These are phyloP conservation scores for Cucumis hystrix DNA, from an alignment of 306 rosid genomes.

Conservation along the genomic window DNA sequence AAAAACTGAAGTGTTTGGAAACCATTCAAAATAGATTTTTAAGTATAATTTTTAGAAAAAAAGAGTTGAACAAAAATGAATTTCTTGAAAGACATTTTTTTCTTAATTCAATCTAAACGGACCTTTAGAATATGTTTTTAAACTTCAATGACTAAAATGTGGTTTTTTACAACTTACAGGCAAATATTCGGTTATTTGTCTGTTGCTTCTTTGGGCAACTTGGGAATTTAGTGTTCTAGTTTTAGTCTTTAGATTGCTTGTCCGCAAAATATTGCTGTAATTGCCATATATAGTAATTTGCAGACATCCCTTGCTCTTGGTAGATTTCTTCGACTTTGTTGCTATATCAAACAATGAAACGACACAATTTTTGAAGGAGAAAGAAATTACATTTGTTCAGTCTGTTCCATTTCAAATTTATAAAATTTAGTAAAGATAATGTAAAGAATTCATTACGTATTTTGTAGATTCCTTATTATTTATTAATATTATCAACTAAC, in stretches of 20 bases:
- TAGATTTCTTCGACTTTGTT: neutral
- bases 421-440: neutral
- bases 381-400: neutral
- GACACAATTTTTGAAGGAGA: neutral
- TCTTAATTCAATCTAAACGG: too few species aligned
- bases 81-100: too few species aligned
- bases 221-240: neutral
- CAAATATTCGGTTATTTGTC: neutral
- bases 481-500: neutral
- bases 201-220: neutral
- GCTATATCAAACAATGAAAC: neutral
- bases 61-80: too few species aligned
- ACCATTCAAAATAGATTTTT: too few species aligned
- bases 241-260: neutral
- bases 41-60: too few species aligned
- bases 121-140: too few species aligned
- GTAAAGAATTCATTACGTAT: neutral
- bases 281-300: neutral
- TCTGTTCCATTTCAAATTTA: neutral
- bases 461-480: neutral
- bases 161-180: too few species aligned
- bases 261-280: neutral
- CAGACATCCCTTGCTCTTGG: neutral
- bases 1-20: too few species aligned
- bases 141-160: too few species aligned